These are phyloP conservation scores for Spongispora temasekensis DNA, from an alignment of 1,284 basidiomycete genomes.

Conservation along the genomic window DNA sequence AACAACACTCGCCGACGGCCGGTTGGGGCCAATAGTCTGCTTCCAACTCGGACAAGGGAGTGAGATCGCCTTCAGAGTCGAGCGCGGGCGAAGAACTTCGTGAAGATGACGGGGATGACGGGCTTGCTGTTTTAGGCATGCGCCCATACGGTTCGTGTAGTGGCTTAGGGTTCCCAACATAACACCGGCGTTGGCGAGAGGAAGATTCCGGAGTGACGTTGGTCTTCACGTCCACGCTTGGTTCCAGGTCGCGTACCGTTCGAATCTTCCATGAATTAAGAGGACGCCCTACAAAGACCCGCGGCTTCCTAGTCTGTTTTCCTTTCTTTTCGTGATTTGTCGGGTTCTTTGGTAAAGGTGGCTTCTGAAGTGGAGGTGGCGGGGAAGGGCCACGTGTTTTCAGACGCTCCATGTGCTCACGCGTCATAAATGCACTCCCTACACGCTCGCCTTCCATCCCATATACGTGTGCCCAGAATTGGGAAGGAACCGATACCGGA, in stretches of 20 bases:
- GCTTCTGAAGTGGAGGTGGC: background rate
- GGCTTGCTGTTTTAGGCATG: conserved; percentile 15
- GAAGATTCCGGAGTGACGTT: background rate
- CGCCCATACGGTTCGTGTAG: conserved; percentile 25
- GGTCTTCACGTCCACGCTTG: conserved; percentile 8
- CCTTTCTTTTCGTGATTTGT: conserved; percentile 1
- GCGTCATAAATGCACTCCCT: conserved; percentile 29
- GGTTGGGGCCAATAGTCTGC: conserved; percentile 32
- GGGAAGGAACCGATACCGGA: background rate
- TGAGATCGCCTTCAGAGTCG: conserved; percentile 16
- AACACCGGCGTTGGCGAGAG: conserved; percentile 11
- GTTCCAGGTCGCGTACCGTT: conserved; percentile 25
- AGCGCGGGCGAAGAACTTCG: conserved; percentile 13
- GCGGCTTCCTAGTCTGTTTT: conserved; percentile 6
- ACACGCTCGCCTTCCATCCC: conserved; percentile 31
- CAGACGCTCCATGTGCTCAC: conserved; percentile 6
- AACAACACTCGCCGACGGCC: conserved; percentile 29
- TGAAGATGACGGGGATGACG: background rate
- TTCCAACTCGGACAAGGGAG: conserved; percentile 13
- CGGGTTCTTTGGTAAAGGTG: background rate
- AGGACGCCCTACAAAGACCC: conserved; percentile 31
- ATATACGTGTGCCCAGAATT: conserved; percentile 39
- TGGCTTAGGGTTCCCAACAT: conserved; percentile 17
- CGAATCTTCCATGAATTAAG: conserved; percentile 25
- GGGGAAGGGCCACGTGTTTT: background rate